phyloP scores from a whole-genome alignment of 208 protist genomes.

The Leishmania aethiopica region DNA sequence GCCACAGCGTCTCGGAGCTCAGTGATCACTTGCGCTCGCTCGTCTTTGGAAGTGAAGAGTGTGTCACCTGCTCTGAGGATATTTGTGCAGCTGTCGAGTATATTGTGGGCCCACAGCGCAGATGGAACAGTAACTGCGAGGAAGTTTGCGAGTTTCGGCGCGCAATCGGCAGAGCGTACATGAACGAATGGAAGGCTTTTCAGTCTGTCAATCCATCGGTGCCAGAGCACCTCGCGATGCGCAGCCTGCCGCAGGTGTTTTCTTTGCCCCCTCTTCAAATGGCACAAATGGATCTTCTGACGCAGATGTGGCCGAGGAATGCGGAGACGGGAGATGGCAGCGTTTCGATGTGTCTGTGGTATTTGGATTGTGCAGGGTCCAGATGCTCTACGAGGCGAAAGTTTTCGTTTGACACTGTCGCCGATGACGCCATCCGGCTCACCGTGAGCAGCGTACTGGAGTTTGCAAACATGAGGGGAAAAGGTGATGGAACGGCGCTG shows the following conservation, averaged over 20 bases:
- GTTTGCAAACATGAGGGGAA: slow-evolving; percentile 28
- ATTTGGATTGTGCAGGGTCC: slow-evolving; percentile 48
- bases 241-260: slow-evolving; percentile 46
- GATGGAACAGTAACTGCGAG: slow-evolving; percentile 44
- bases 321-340: slow-evolving; percentile 17
- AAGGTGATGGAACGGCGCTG: slow-evolving; percentile 20
- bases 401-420: slow-evolving; percentile 53
- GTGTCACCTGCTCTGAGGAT: slow-evolving; percentile 23
- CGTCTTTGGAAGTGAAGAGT: slow-evolving; percentile 44
- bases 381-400: slow-evolving; percentile 48
- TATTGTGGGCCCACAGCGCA: slow-evolving; percentile 34
- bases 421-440: slow-evolving; percentile 42
- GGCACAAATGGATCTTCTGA: slow-evolving; percentile 49
- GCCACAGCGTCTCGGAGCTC: slow-evolving; percentile 30
- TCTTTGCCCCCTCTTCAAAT: slow-evolving; percentile 42
- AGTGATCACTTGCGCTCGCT: slow-evolving; percentile 38
- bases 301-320: slow-evolving; percentile 26
- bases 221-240: slow-evolving; percentile 41
- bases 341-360: slow-evolving; percentile 49
- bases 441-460: slow-evolving; percentile 42
- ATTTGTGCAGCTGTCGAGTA: slow-evolving; percentile 51
- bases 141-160: slow-evolving; percentile 51
- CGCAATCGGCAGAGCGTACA: slow-evolving; percentile 37
- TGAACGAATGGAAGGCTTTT: slow-evolving; percentile 58
- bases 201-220: slow-evolving; percentile 36